Base-by-base conservation (phyloP, 2,329 filamentous ascomycete species). In the Pseudofabraea citricarpa region DNA sequence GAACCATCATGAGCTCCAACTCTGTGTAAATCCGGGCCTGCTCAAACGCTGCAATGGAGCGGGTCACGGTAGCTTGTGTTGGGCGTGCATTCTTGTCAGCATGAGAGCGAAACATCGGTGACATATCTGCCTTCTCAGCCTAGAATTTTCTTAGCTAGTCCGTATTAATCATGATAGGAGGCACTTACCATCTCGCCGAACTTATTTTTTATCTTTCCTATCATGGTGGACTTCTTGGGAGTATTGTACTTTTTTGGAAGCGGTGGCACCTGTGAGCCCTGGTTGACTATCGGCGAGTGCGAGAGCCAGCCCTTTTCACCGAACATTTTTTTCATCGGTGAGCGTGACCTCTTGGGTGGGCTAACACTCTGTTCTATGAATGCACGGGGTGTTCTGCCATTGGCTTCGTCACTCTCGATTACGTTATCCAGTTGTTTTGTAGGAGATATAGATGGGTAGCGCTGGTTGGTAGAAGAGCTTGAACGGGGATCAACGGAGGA, bases 251-350 rank as follows among this genome's bases (percentile, higher is more conserved):
- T 53, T 47, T 20, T 51, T 52, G 15, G 31, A 20, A 16, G 27
- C 21, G 10, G 20, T 22, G 19, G 44, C 39, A 19, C 39, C 29
- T 38, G 20, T 3, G 19, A 16, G 20, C 22, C 32, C 35, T 35
- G 35, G 5, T 38, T 31, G 16, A 23, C 33, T 6, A 22, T 36
- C 22, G 56, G 49, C 8, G 54, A 52, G 4, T 47, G 31, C 31
- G 56, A 58, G 27, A 62, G 53, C 54, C 56, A 62, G 13, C 59
- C 59, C 38, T 55, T 44, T 33, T 59, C 53, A 16, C 59, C 59
- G 40, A 61, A 61, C 55, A 62, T 54, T 43, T 58, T 61, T 38
- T 62, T 62, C 56, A 60, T 59, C 3, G 59, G 58, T 8, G 58
- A 62, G 6, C 58, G 56, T 12, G 58, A 56, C 36, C 59, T 56